These are phyloP conservation scores for Aspergillus glaucus DNA, from an alignment of 2,329 filamentous ascomycete genomes.

Conservation along the genomic window DNA sequence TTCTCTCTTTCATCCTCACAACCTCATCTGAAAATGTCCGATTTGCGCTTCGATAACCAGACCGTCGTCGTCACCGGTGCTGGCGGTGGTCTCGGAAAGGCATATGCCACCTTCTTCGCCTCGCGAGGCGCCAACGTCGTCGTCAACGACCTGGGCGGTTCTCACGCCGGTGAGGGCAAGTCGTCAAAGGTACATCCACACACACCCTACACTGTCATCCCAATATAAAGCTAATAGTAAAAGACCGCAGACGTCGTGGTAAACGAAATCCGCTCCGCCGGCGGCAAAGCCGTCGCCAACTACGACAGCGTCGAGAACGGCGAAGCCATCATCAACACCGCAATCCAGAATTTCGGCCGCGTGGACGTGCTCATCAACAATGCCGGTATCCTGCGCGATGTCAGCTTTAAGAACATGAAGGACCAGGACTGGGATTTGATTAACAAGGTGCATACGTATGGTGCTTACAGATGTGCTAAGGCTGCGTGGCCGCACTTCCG, in stretches of 20 bases:
- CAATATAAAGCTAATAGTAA: no score
- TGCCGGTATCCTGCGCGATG: slow-evolving; percentile 86
- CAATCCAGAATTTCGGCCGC: slow-evolving; percentile 51
- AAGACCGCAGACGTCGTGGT: slow-evolving; percentile 53
- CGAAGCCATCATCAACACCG: slow-evolving; percentile 77
- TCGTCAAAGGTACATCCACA: slow-evolving; percentile 64
- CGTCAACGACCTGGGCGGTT: slow-evolving; percentile 91
- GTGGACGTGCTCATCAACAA: slow-evolving; percentile 97
- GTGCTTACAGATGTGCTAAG: slow-evolving; percentile 89
- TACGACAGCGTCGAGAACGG: slow-evolving; percentile 81
- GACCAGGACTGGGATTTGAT: slow-evolving; percentile 96
- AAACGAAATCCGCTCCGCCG: slow-evolving; percentile 60
- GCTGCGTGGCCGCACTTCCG: slow-evolving; percentile 97
- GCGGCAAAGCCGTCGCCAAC: slow-evolving; percentile 95
- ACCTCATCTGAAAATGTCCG: slow-evolving; percentile 47
- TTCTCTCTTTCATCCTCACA: slow-evolving; percentile 1
- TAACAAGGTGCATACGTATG: slow-evolving; percentile 84
- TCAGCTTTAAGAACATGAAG: slow-evolving; percentile 98
- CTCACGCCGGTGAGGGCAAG: slow-evolving; percentile 85
- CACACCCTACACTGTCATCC: slow-evolving; percentile 20
- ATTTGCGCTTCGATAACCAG: slow-evolving; percentile 80
- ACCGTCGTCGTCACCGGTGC: slow-evolving; percentile 84
- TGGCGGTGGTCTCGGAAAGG: slow-evolving; percentile 73
- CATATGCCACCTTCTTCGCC: slow-evolving; percentile 83
- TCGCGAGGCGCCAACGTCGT: slow-evolving; percentile 89